Conservation (phyloP, 208 protist species). For the Acanthamoeba triangularis region DNA sequence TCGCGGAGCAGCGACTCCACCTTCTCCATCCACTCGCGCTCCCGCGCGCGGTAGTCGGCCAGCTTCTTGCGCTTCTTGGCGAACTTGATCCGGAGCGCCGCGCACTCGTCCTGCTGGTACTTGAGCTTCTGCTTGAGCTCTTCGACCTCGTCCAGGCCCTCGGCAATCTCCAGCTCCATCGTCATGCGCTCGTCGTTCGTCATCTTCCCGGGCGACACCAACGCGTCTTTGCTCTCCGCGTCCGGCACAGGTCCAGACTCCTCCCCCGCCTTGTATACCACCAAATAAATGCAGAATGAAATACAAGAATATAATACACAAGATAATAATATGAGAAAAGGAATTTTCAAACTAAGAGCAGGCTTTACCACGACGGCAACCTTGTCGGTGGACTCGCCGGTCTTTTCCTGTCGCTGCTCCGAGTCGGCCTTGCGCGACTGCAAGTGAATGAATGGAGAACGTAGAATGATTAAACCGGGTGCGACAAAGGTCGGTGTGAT, state of each 20-base stretch:
- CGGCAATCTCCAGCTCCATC: neutral
- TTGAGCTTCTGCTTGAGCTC: constrained; percentile 28
- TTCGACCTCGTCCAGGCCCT: constrained; percentile 6
- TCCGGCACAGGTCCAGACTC: too few species aligned
- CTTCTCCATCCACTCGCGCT: constrained; percentile 10
- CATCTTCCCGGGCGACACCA: neutral
- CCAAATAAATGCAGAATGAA: too few species aligned
- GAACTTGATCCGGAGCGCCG: constrained; percentile 17
- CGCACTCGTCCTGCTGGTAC: neutral
- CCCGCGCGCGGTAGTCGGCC: neutral
- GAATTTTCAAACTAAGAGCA: too few species aligned
- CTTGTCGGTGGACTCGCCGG: neutral
- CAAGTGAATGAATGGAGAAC: neutral
- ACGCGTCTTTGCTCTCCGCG: neutral
- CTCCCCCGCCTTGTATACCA: too few species aligned
- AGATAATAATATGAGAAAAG: too few species aligned
- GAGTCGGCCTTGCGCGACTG: constrained; percentile 11
- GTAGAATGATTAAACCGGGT: neutral
- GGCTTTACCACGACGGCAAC: too few species aligned
- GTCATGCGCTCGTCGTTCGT: neutral
- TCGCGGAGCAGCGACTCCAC: constrained; percentile 23
- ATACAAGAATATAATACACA: too few species aligned
- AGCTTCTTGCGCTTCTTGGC: constrained; percentile 18
- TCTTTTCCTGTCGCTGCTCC: neutral
- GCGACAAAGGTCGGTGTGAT: too few species aligned